Evolutionary conservation across 768 basidiomycete species (phyloP).

Genomic region (Rhodotorula diobovata): DNA sequence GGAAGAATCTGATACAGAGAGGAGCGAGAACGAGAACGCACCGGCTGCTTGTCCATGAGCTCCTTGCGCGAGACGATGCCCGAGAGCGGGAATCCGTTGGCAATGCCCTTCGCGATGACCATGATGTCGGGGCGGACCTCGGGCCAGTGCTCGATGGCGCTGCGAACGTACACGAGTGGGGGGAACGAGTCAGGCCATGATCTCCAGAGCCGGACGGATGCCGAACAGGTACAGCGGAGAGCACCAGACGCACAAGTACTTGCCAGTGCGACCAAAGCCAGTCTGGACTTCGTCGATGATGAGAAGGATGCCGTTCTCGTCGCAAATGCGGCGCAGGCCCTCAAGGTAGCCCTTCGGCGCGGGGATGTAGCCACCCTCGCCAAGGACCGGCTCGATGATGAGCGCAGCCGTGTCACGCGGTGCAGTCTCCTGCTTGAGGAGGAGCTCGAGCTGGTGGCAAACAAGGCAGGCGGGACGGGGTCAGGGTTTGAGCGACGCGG

Average conservation of each 20-base stretch:
- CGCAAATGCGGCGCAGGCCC: conserved; percentile 77
- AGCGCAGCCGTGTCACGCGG: conserved; percentile 89
- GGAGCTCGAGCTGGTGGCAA: conserved; percentile 64
- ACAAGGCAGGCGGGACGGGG: background rate
- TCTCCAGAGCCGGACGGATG: no score
- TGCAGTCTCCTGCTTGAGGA: conserved; percentile 72
- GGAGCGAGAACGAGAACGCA: conserved; percentile 40
- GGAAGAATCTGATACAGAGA: no score
- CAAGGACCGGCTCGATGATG: conserved; percentile 84
- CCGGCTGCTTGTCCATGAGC: conserved; percentile 71
- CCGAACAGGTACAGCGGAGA: background rate
- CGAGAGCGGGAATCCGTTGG: conserved; percentile 90
- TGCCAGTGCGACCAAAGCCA: conserved; percentile 84
- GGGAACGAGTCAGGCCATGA: background rate
- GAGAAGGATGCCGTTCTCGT: conserved; percentile 75
- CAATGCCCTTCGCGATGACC: conserved; percentile 82
- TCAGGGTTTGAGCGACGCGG: no score
- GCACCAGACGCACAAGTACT: conserved; percentile 55
- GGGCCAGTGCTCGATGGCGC: conserved; percentile 64
- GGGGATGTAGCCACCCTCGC: conserved; percentile 92
- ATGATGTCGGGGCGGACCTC: conserved; percentile 83
- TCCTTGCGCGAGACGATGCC: conserved; percentile 75
- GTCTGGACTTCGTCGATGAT: conserved; percentile 66
- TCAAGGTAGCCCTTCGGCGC: conserved; percentile 74
- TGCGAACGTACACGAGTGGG: background rate